Conservation (phyloP, 1,139 yeast genomes). For the Yamadazyma spencermartinsiae region DNA sequence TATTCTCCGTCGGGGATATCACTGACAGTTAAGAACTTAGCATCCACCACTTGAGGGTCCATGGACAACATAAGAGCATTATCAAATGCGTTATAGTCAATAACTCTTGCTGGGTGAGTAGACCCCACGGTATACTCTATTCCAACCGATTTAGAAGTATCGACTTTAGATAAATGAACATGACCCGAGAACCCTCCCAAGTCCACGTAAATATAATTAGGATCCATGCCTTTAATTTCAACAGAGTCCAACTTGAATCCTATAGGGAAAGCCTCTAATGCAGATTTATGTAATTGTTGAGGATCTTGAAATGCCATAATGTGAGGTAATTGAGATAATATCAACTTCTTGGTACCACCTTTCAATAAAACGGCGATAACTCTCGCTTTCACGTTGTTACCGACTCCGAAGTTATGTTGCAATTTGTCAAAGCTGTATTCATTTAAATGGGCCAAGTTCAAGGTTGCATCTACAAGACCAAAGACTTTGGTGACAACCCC, state of each 20-base stretch:
- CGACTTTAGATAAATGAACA: conserved; percentile 70
- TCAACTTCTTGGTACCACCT: conserved; percentile 58
- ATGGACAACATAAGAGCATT: conserved; percentile 66
- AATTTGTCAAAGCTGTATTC: conserved; percentile 48
- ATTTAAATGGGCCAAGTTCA: conserved; percentile 67
- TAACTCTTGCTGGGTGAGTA: conserved; percentile 71
- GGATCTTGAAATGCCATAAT: conserved; percentile 33
- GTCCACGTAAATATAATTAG: conserved; percentile 55
- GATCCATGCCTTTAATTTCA: conserved; percentile 58
- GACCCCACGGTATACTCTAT: conserved; percentile 62
- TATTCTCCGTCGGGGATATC: conserved; percentile 79
- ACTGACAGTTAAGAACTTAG: conserved; percentile 61
- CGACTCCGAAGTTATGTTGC: conserved; percentile 63
- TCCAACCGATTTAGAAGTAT: conserved; percentile 50
- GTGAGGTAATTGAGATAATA: conserved; percentile 65
- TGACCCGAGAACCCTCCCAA: conserved; percentile 65
- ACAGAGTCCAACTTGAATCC: conserved; percentile 70
- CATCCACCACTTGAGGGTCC: conserved; percentile 61
- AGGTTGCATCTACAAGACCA: conserved; percentile 74
- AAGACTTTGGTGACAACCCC: conserved; percentile 70
- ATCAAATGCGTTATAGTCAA: conserved; percentile 70
- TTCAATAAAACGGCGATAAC: conserved; percentile 60
- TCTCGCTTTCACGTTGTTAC: conserved; percentile 68
- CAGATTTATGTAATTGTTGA: conserved; percentile 19
- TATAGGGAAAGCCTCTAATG: conserved; percentile 70